Evolutionary conservation across 2,329 filamentous ascomycete genomes (phyloP).

Genomic region (Penicillium sclerotigenum): DNA sequence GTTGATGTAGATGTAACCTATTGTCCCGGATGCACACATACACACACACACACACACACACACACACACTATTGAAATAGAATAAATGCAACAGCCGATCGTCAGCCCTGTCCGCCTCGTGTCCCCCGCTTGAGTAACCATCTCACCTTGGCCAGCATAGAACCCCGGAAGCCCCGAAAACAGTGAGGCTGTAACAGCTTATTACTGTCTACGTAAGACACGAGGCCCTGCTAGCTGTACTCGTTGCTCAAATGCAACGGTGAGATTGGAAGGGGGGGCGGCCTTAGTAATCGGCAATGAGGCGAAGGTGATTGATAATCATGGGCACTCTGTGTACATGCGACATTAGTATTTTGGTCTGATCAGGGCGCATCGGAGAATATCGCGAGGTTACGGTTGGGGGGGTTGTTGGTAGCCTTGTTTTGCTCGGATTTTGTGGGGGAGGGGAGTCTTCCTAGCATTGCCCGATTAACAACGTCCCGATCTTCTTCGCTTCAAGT

Average conservation of each 20-base stretch:
- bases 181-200: slow-evolving; percentile 7
- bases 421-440: background rate
- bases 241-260: background rate
- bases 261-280: background rate
- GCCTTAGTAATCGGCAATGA: background rate
- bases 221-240: background rate
- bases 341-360: background rate
- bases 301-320: background rate
- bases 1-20: slow-evolving; percentile 6
- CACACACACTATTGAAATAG: too few species aligned
- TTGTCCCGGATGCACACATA: background rate
- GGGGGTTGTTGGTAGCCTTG: background rate
- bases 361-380: background rate
- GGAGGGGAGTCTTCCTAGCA: background rate
- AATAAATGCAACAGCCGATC: background rate
- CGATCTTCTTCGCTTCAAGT: background rate
- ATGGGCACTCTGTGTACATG: background rate
- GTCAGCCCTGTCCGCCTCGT: slow-evolving; percentile 14
- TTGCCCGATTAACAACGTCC: background rate
- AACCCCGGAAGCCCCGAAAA: background rate
- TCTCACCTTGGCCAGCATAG: background rate
- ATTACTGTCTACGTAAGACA: background rate
- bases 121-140: slow-evolving; percentile 1
- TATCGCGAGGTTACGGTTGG: background rate
- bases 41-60: too few species aligned